Conservation (phyloP, 179 eudicot genomes). For the Monotropa hypopitys region DNA sequence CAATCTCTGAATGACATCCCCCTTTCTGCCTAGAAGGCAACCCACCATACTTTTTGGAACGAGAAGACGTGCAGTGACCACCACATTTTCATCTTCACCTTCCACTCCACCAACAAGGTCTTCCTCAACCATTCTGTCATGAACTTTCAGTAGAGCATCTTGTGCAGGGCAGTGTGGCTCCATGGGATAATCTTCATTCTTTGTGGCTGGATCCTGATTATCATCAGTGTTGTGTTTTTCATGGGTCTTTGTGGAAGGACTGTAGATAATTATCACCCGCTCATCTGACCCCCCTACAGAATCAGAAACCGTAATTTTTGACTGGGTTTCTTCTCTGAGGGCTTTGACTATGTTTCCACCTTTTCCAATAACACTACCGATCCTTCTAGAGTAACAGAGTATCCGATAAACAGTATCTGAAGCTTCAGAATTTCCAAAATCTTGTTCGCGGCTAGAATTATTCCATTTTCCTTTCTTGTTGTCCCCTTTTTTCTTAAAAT, state of each 20-base stretch:
- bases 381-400: slow-evolving; percentile 51
- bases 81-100: slow-evolving; percentile 20
- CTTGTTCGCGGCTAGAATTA: slow-evolving; percentile 26
- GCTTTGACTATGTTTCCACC: slow-evolving; percentile 61
- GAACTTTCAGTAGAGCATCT: slow-evolving; percentile 69
- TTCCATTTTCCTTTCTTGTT: slow-evolving; percentile 38
- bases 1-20: slow-evolving; percentile 68
- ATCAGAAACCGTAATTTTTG: slow-evolving; percentile 67
- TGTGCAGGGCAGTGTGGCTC: slow-evolving; percentile 66
- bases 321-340: slow-evolving; percentile 61
- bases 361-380: slow-evolving; percentile 81
- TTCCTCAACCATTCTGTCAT: slow-evolving; percentile 58
- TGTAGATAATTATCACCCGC: slow-evolving; percentile 51
- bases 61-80: slow-evolving; percentile 56
- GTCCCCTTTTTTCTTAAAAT: slow-evolving; percentile 43
- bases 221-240: slow-evolving; percentile 10
- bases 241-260: slow-evolving; percentile 38
- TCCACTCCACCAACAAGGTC: slow-evolving; percentile 37
- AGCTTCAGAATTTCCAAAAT: slow-evolving; percentile 31
- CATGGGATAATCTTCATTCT: slow-evolving; percentile 26
- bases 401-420: slow-evolving; percentile 66
- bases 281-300: slow-evolving; percentile 69
- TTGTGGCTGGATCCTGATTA: slow-evolving; percentile 4
- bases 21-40: slow-evolving; percentile 69
- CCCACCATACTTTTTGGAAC: slow-evolving; percentile 71